Evolutionary conservation across 2,329 filamentous ascomycete species (phyloP).

Genomic region (Epichloe brachyelytri): DNA sequence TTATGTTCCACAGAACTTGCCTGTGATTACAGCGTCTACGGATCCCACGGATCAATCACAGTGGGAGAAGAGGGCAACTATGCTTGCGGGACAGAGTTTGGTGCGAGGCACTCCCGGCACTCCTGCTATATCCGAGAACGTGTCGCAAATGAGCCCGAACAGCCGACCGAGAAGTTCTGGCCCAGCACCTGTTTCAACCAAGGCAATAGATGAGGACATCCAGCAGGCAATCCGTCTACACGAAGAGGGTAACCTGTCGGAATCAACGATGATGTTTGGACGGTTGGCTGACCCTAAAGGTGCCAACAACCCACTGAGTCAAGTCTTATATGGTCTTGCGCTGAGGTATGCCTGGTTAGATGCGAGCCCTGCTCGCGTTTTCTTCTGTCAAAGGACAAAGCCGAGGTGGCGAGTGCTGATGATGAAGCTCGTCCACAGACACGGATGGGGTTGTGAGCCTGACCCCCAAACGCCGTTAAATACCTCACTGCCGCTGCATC

Average conservation of each 20-base stretch:
- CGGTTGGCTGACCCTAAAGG: constrained; percentile 70
- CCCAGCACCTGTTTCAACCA: constrained; percentile 28
- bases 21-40: constrained; percentile 47
- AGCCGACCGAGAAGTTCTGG: constrained; percentile 3
- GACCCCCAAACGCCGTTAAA: constrained; percentile 62
- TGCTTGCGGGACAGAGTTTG: constrained; percentile 55
- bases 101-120: constrained; percentile 30
- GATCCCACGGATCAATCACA: constrained; percentile 48
- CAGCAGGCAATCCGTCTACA: constrained; percentile 93
- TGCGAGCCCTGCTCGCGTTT: constrained; percentile 10
- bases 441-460: constrained; percentile 80
- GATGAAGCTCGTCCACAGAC: constrained; percentile 35
- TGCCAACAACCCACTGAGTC: constrained; percentile 82
- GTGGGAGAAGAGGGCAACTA: constrained; percentile 92
- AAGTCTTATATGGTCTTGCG: constrained; percentile 90
- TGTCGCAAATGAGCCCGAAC: constrained; percentile 15
- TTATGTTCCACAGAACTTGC: constrained; percentile 68
- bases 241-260: constrained; percentile 65
- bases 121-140: constrained; percentile 19
- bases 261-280: constrained; percentile 77
- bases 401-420: background rate
- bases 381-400: constrained; percentile 6
- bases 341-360: constrained; percentile 57
- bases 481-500: constrained; percentile 83
- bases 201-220: constrained; percentile 56